Base-by-base conservation (phyloP, 768 basidiomycete species). In the Coprinellus micaceus region DNA sequence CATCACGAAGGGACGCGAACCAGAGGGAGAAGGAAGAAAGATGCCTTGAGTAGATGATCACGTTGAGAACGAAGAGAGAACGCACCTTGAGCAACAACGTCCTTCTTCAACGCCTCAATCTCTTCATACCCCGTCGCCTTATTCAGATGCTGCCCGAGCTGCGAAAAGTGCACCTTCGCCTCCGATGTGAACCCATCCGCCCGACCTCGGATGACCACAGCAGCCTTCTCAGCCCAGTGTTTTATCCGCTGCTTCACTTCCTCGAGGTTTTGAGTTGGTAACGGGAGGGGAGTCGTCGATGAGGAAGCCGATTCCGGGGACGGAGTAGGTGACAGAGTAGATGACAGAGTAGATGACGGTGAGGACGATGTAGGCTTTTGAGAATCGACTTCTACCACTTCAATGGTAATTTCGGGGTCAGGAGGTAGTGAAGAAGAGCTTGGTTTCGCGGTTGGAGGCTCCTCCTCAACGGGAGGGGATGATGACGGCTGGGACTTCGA, bases 51-150 rank as follows among this genome's bases (percentile, higher is more conserved):
- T 33, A 33, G 33, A 33, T 6, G 7, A 33, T 13, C 7, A 33
- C 33, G 21, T 25, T 15, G n/a, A 28, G 28, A 24, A 4, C 22
- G 30, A 29, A 29, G 40, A 44, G 25, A 0, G 33, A 54, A 74
- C 80, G 58, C 66, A 95, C 97, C 96, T 77, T 90, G 87, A 47
- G 83, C 81, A 40, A 83, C 88, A 19, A 97, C 94, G 43, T 77
- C 79, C 59, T 74, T 73, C 71, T 95, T 94, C 58, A 96, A 70
- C 15, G 78, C 79, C 61, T 97, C 93, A 39, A 97, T 95, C 64
- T 86, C 85, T 60, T 89, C 88, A 63, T 99, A 99, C 0, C 97
- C 97, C 9, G 95, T 94, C 21, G 91, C 83, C 58, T 82, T 84
- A 66, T 95, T 98, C 56, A 98, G 73, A 64, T 89, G 82, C 24